These are phyloP conservation scores for Phytophthora idaei DNA, from an alignment of 352 stramenopile genomes.

Conservation along the genomic window DNA sequence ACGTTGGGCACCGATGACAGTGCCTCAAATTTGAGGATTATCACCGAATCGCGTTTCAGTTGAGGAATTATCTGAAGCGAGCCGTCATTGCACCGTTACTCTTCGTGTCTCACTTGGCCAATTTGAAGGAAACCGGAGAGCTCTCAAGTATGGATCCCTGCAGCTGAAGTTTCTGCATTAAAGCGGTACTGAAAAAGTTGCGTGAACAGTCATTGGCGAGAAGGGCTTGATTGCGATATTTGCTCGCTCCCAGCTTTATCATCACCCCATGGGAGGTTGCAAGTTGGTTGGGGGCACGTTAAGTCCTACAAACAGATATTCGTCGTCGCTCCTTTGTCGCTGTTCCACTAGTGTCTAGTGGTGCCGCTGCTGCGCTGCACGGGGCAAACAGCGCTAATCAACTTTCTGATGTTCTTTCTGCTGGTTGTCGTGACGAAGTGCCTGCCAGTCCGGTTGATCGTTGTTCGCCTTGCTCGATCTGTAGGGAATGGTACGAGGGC, in stretches of 20 bases:
- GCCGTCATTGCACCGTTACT: neutral
- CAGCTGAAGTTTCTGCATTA: constrained; percentile 2
- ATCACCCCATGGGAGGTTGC: neutral
- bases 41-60: constrained; percentile 13
- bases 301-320: constrained; percentile 19
- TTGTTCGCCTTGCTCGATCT: constrained; percentile 9
- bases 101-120: neutral
- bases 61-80: constrained; percentile 4
- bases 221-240: constrained; percentile 1
- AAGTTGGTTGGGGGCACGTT: neutral
- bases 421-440: neutral
- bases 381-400: neutral
- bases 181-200: neutral
- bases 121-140: neutral
- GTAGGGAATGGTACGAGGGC: constrained; percentile 7
- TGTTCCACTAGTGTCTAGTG: too few relatives aligned
- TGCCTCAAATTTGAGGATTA: constrained; percentile 12
- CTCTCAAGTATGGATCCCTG: neutral
- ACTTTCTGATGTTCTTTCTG: constrained; percentile 11
- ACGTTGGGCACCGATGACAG: neutral
- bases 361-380: too few relatives aligned
- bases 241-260: constrained; percentile 5
- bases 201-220: constrained; percentile 8
- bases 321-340: constrained; percentile 3
- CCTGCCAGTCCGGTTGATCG: constrained; percentile 1